Evolutionary conservation across 2,329 filamentous ascomycete genomes (phyloP).

Genomic region (Phyllachora maydis): DNA sequence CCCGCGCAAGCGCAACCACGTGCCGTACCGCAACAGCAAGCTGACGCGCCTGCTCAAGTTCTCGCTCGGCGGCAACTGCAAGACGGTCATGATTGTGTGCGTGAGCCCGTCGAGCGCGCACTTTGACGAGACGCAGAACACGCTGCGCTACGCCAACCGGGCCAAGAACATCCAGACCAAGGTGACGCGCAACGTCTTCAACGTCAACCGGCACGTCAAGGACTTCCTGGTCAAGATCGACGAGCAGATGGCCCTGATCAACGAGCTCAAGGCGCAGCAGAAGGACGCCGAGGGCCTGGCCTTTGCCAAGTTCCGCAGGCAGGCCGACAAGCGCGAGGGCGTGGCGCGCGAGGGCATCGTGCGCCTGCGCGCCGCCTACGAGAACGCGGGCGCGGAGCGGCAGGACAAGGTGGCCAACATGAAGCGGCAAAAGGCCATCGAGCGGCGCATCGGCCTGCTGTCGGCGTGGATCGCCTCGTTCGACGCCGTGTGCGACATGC

Average conservation of each 20-base stretch:
- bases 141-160: slow-evolving; percentile 85
- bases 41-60: slow-evolving; percentile 91
- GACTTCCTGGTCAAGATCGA: slow-evolving; percentile 99
- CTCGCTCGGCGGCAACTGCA: slow-evolving; percentile 91
- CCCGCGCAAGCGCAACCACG: slow-evolving; percentile 73
- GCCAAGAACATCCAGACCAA: slow-evolving; percentile 99
- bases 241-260: slow-evolving; percentile 93
- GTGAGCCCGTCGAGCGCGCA: slow-evolving; percentile 92
- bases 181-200: slow-evolving; percentile 97
- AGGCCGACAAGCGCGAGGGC: slow-evolving; percentile 63
- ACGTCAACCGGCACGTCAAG: slow-evolving; percentile 97
- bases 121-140: slow-evolving; percentile 97
- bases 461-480: slow-evolving; percentile 88
- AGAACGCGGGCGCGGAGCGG: slow-evolving; percentile 57
- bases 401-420: slow-evolving; percentile 61
- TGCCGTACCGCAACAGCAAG: slow-evolving; percentile 95
- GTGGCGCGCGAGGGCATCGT: slow-evolving; percentile 59
- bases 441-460: slow-evolving; percentile 69
- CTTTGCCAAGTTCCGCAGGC: slow-evolving; percentile 79
- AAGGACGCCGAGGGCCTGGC: slow-evolving; percentile 69
- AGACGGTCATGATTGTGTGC: slow-evolving; percentile 98
- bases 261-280: slow-evolving; percentile 82
- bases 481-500: slow-evolving; percentile 55
- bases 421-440: slow-evolving; percentile 65
- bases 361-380: slow-evolving; percentile 65